Conservation (phyloP, 495 filamentous ascomycete genomes). For the Talaromyces wortmannii region DNA sequence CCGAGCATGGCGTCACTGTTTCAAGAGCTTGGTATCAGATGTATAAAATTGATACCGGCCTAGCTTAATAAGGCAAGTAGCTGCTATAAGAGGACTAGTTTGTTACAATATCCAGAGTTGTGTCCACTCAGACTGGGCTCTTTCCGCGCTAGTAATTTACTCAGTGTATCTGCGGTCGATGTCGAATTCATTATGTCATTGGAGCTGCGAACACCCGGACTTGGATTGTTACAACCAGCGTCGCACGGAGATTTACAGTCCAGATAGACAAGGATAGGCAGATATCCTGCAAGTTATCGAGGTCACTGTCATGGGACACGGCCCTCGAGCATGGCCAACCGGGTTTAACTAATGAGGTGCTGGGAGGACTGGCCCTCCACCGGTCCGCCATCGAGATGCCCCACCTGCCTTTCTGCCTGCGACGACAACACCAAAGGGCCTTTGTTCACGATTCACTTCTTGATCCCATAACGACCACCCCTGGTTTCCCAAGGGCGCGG, state of each 20-base stretch:
- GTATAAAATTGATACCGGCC: not conserved
- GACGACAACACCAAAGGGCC: not conserved
- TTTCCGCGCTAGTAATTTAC: not conserved
- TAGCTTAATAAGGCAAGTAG: not conserved
- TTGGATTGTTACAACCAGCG: not conserved
- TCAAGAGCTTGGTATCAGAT: not conserved
- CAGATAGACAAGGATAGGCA: not conserved
- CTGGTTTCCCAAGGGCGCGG: too few species aligned
- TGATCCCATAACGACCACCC: too few species aligned
- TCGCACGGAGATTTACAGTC: not conserved
- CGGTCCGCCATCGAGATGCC: not conserved
- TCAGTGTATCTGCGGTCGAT: not conserved
- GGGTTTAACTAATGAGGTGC: too few species aligned
- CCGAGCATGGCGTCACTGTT: not conserved
- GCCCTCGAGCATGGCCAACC: too few species aligned
- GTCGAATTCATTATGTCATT: not conserved
- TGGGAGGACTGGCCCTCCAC: too few species aligned
- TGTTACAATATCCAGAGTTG: not conserved
- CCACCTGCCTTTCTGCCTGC: not conserved
- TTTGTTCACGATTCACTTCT: too few species aligned
- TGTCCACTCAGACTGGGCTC: not conserved
- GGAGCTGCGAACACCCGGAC: not conserved
- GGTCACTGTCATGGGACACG: too few species aligned
- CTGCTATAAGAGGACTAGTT: not conserved
- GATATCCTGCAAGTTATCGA: too few species aligned